Conservation (phyloP, 2,329 filamentous ascomycete species). For the Fusarium dimerum region DNA sequence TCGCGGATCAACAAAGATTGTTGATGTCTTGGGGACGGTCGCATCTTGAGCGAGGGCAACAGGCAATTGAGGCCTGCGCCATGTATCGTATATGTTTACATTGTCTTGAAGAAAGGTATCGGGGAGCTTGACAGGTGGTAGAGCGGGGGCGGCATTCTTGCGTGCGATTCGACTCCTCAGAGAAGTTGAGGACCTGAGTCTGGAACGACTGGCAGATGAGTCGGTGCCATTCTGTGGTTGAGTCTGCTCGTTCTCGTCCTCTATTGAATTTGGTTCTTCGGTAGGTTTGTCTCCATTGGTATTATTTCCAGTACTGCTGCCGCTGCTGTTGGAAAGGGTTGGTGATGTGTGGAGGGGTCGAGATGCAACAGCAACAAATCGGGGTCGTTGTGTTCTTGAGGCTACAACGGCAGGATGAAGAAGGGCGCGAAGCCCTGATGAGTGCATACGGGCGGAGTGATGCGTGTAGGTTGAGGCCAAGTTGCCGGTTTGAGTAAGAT, state of each 20-base stretch:
- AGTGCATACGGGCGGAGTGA: constrained; percentile 32
- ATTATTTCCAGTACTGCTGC: constrained; percentile 17
- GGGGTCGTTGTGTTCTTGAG: constrained; percentile 24
- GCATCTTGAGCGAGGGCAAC: constrained; percentile 35
- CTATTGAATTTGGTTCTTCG: constrained; percentile 25
- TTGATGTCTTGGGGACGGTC: constrained; percentile 33
- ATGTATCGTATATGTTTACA: constrained; percentile 39
- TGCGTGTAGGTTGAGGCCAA: constrained; percentile 17
- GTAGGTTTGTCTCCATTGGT: constrained; percentile 29
- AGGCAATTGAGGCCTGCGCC: constrained; percentile 32
- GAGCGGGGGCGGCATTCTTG: constrained; percentile 37
- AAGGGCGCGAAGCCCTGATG: constrained; percentile 32
- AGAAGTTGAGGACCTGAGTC: constrained; percentile 25
- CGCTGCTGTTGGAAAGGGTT: constrained; percentile 18
- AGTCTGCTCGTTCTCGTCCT: constrained; percentile 28
- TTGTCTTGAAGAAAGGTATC: constrained; percentile 56
- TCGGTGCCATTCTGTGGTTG: constrained; percentile 31
- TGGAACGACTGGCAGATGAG: constrained; percentile 27
- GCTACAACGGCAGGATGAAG: constrained; percentile 28
- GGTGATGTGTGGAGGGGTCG: constrained; percentile 25
- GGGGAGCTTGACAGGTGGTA: constrained; percentile 58
- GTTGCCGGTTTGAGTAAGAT: neutral
- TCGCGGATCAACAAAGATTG: constrained; percentile 28
- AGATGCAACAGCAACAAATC: constrained; percentile 14
- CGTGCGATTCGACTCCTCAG: constrained; percentile 35